A percentile compares a stretch with the other conserved stretches of the same genome.
phyloP scores from a whole-genome alignment of 176 grass and related monocot genomes.

The Tuctoria greenei region DNA sequence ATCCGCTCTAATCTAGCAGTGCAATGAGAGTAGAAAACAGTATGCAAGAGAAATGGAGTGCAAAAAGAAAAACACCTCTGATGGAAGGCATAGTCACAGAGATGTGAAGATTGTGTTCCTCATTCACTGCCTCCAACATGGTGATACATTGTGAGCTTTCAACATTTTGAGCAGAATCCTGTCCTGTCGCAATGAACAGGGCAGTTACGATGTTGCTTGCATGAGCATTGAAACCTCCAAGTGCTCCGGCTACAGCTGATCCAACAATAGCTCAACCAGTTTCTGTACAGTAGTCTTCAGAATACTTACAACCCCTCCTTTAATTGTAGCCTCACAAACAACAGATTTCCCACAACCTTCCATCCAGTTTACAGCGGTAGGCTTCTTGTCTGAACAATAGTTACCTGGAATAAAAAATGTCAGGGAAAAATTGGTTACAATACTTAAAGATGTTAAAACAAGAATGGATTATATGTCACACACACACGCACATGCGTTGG shows the following conservation, averaged over 20 bases:
- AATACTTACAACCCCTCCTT: slow-evolving; percentile 53
- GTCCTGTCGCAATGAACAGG: slow-evolving; percentile 76
- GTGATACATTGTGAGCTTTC: slow-evolving; percentile 86
- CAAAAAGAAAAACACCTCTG: slow-evolving; percentile 42
- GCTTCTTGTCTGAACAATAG: slow-evolving; percentile 79
- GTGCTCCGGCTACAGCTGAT: too few relatives aligned
- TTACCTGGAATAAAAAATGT: slow-evolving; percentile 50
- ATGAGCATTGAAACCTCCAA: slow-evolving; percentile 85
- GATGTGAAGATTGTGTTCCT: slow-evolving; percentile 59
- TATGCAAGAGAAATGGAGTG: too few relatives aligned
- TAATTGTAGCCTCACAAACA: slow-evolving; percentile 74
- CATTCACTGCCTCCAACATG: slow-evolving; percentile 76
- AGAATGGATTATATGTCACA: too few relatives aligned
- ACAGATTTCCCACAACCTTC: slow-evolving; percentile 80
- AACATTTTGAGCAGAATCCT: slow-evolving; percentile 87
- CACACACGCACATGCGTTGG: too few relatives aligned
- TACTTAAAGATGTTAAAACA: too few relatives aligned
- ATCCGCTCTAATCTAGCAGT: too few relatives aligned
- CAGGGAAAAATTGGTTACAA: slow-evolving; percentile 2
- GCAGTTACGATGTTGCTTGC: slow-evolving; percentile 80
- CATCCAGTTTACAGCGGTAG: slow-evolving; percentile 81
- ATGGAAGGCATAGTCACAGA: slow-evolving; percentile 86
- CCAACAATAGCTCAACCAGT: slow-evolving; percentile 70
- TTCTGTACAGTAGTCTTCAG: slow-evolving; percentile 65
- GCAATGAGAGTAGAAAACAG: too few relatives aligned